Evolutionary conservation across 495 filamentous ascomycete species (phyloP).

Genomic region (Podospora pseudoanserina): DNA sequence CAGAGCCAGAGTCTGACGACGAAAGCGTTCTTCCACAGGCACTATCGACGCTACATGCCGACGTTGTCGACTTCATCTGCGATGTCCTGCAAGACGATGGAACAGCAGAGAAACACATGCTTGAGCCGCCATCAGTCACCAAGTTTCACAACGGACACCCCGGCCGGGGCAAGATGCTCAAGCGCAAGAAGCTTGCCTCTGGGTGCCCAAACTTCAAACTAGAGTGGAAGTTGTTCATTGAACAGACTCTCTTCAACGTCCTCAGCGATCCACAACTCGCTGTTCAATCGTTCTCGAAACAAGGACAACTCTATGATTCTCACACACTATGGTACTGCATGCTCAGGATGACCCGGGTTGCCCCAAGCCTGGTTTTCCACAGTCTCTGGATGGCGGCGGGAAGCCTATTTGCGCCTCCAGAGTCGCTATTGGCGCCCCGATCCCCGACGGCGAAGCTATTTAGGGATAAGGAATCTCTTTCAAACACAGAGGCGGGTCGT

Average conservation of each 20-base stretch:
- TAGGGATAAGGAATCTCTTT: conserved; percentile 33
- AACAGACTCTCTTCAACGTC: conserved; percentile 71
- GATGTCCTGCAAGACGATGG: conserved; percentile 50
- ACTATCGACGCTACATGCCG: conserved; percentile 40
- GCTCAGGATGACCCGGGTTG: conserved; percentile 48
- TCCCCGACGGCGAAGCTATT: conserved; percentile 42
- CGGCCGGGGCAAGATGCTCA: conserved; percentile 35
- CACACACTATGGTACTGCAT: conserved; percentile 52
- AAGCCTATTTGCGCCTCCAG: conserved; percentile 63
- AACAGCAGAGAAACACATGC: conserved; percentile 45
- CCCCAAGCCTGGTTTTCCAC: conserved; percentile 60
- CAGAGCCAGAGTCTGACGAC: conserved; percentile 35
- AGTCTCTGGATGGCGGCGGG: conserved; percentile 74
- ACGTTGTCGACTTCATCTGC: conserved; percentile 51
- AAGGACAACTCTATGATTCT: conserved; percentile 46
- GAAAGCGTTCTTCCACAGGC: conserved; percentile 43
- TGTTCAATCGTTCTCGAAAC: conserved; percentile 60
- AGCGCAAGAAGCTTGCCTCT: conserved; percentile 31
- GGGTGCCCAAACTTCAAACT: conserved; percentile 30
- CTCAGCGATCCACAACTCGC: conserved; percentile 63
- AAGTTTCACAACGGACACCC: conserved; percentile 25
- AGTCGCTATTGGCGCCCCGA: conserved; percentile 46
- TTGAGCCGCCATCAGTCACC: conserved; percentile 38
- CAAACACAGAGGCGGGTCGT: conserved; percentile 46
- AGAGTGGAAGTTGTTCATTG: conserved; percentile 58